phyloP scores from a whole-genome alignment of 2,329 filamentous ascomycete species.

The Rhynchosporium secalis region DNA sequence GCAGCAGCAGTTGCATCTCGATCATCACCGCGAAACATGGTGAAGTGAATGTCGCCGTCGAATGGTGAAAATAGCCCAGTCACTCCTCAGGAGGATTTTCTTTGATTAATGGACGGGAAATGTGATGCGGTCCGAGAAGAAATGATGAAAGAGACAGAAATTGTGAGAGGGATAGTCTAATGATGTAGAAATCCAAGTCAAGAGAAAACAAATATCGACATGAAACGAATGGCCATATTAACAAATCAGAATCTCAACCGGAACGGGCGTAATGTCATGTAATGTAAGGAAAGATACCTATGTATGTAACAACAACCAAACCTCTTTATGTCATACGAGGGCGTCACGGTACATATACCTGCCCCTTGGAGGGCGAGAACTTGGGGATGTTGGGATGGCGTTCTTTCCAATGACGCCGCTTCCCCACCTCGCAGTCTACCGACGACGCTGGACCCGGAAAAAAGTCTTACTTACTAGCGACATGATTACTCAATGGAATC shows the following conservation, averaged over 20 bases:
- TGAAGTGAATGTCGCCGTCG: neutral
- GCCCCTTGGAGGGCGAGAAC: neutral
- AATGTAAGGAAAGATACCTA: conserved; percentile 5
- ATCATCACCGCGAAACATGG: neutral
- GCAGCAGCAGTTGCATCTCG: neutral
- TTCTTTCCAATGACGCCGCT: conserved; percentile 17
- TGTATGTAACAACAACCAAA: neutral
- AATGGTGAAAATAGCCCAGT: too few species aligned
- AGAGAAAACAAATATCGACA: neutral
- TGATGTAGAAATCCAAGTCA: conserved; percentile 1
- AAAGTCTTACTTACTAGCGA: conserved; percentile 13
- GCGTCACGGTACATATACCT: conserved; percentile 23
- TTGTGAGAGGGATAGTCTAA: neutral
- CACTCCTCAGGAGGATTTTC: too few species aligned
- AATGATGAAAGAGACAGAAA: neutral
- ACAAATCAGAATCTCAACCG: neutral
- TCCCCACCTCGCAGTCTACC: conserved; percentile 5
- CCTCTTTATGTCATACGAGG: conserved; percentile 14
- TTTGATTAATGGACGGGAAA: neutral
- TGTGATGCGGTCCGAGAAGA: neutral
- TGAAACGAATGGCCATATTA: conserved; percentile 13
- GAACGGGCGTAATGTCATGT: conserved; percentile 10
- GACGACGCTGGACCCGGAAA: conserved; percentile 5
- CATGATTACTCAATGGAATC: conserved; percentile 18
- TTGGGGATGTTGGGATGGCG: conserved; percentile 4